Evolutionary conservation across 2,329 filamentous ascomycete genomes (phyloP).

Genomic region (Exophiala xenobiotica): DNA sequence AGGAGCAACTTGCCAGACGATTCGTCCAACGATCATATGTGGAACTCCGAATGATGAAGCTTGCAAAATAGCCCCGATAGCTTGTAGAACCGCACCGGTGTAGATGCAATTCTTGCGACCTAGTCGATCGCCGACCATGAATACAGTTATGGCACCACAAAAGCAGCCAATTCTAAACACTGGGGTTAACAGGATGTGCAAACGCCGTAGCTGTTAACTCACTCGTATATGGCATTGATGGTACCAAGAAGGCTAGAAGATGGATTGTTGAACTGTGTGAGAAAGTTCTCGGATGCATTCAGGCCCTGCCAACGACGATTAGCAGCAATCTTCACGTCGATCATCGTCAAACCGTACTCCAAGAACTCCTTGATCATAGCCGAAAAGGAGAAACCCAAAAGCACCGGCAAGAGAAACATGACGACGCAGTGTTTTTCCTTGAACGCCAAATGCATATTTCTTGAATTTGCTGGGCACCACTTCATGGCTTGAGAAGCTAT

Average conservation of each 20-base stretch:
- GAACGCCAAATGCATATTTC: not conserved
- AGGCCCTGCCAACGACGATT: too few species aligned
- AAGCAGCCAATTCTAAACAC: constrained; percentile 3
- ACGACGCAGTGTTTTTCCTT: not conserved
- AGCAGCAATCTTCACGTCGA: too few species aligned
- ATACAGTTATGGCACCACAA: constrained; percentile 3
- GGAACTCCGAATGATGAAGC: constrained; percentile 44
- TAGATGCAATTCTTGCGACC: constrained; percentile 47
- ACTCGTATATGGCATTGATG: constrained; percentile 12
- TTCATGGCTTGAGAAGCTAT: not conserved
- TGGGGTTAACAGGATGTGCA: not conserved
- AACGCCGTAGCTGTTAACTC: not conserved
- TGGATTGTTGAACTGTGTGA: constrained; percentile 6
- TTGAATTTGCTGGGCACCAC: not conserved
- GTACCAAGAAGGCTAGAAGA: constrained; percentile 8
- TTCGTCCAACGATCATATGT: constrained; percentile 48
- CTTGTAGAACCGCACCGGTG: constrained; percentile 46
- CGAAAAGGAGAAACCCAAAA: constrained; percentile 6
- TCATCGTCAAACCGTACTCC: too few species aligned
- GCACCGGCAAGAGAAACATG: constrained; percentile 1
- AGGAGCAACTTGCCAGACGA: constrained; percentile 34
- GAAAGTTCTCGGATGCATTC: constrained; percentile 5
- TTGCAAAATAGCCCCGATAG: constrained; percentile 49
- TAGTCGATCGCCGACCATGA: constrained; percentile 45
- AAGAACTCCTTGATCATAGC: constrained; percentile 9